Evolutionary conservation across 148 eudicot genomes (phyloP).

Genomic region (Linanthus parryae): DNA sequence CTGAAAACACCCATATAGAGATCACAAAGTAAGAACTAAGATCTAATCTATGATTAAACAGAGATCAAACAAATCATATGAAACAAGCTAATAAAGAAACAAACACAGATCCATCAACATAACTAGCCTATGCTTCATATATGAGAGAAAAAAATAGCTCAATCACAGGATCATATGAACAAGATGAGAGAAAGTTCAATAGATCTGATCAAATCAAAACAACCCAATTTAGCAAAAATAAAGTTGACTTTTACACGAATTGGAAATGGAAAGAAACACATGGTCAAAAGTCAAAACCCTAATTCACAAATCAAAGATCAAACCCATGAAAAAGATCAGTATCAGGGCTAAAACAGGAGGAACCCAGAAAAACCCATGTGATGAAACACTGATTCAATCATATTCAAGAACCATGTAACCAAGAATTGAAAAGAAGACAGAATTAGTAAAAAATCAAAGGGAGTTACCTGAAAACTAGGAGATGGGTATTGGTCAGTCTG

Average conservation of each 20-base stretch:
- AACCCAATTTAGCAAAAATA: no score
- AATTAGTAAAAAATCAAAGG: background rate
- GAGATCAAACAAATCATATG: background rate
- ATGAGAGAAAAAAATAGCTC: no score
- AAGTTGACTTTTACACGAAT: no score
- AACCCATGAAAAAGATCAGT: background rate
- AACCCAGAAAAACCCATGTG: background rate
- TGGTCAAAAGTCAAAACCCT: background rate
- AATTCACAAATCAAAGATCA: background rate
- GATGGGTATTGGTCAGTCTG: no score
- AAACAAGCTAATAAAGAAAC: background rate
- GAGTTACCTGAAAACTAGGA: background rate
- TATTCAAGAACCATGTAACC: no score
- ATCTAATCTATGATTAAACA: background rate
- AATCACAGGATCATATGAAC: no score
- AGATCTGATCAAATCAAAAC: background rate
- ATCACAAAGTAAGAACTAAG: background rate
- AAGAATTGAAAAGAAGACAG: background rate
- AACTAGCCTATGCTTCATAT: no score
- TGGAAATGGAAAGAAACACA: no score
- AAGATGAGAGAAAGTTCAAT: background rate
- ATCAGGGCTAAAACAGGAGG: background rate
- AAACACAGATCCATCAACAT: no score
- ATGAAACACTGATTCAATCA: background rate
- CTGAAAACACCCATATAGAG: constrained; percentile 3